phyloP scores from a whole-genome alignment of 805 yeast genomes.

The Hanseniaspora valbyensis region DNA sequence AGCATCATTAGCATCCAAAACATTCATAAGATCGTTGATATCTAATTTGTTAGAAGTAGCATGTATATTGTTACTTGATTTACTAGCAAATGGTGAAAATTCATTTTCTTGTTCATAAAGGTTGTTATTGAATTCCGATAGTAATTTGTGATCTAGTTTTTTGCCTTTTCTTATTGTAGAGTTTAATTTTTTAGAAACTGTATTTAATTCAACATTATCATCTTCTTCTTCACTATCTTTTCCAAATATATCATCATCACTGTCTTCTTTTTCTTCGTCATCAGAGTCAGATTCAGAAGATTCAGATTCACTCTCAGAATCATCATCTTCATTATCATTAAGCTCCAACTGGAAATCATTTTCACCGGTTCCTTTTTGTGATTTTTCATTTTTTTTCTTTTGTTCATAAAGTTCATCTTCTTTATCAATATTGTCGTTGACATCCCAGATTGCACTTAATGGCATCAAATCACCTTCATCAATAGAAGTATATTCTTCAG shows the following conservation, averaged over 20 bases:
- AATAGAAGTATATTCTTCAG: constrained; percentile 58
- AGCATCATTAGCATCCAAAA: constrained; percentile 41
- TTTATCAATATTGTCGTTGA: constrained; percentile 47
- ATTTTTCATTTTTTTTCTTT: constrained; percentile 24
- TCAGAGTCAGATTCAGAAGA: constrained; percentile 2
- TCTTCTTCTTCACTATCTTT: constrained; percentile 28
- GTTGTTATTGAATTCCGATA: constrained; percentile 29
- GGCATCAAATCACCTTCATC: constrained; percentile 69
- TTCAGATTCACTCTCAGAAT: constrained; percentile 18
- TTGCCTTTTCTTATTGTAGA: constrained; percentile 29
- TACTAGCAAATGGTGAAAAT: constrained; percentile 38
- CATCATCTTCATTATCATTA: constrained; percentile 23
- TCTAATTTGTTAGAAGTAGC: constrained; percentile 43
- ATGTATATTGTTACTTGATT: constrained; percentile 16
- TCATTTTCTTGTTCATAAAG: constrained; percentile 44
- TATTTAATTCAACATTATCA: constrained; percentile 44
- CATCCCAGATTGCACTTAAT: constrained; percentile 81
- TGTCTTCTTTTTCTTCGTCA: constrained; percentile 22
- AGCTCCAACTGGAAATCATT: constrained; percentile 21
- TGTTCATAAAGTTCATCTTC: constrained; percentile 18
- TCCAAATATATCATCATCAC: constrained; percentile 23
- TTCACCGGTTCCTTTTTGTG: constrained; percentile 19
- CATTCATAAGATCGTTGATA: constrained; percentile 64
- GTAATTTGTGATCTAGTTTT: constrained; percentile 41
- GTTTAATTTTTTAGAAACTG: constrained; percentile 33